Percentiles rank a stretch among this genome's conserved stretches.
Evolutionary conservation across 78 protist genomes (phyloP).

Genomic region (Dictyostelium citrinum): DNA sequence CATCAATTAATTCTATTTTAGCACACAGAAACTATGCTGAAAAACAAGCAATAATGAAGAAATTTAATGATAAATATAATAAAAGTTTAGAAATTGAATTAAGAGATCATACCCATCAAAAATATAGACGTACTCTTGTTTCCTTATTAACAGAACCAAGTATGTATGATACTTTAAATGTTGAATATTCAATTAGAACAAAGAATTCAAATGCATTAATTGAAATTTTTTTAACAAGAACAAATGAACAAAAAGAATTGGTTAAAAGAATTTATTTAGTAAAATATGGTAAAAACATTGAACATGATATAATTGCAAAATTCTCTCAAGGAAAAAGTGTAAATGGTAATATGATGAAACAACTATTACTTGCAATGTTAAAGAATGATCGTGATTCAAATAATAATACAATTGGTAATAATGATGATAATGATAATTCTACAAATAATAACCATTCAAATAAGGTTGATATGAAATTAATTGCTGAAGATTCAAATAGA

Average conservation of each 20-base stretch:
- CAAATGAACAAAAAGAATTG: slow-evolving; percentile 14
- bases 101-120: background rate
- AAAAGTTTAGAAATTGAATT: background rate
- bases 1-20: background rate
- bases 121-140: background rate
- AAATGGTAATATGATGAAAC: background rate
- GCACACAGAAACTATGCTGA: background rate
- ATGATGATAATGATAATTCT: too few species aligned
- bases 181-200: slow-evolving; percentile 4
- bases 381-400: background rate
- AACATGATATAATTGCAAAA: background rate
- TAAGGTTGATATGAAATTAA: background rate
- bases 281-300: background rate
- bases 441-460: too few species aligned
- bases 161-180: background rate
- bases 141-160: background rate
- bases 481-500: background rate
- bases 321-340: background rate
- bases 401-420: too few species aligned
- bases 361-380: background rate
- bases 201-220: background rate
- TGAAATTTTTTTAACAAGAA: slow-evolving; percentile 34
- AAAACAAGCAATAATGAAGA: background rate
- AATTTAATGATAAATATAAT: background rate
- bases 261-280: background rate